Conservation (phyloP, 169 alveolate species). For the Cryptosporidium ubiquitum region DNA sequence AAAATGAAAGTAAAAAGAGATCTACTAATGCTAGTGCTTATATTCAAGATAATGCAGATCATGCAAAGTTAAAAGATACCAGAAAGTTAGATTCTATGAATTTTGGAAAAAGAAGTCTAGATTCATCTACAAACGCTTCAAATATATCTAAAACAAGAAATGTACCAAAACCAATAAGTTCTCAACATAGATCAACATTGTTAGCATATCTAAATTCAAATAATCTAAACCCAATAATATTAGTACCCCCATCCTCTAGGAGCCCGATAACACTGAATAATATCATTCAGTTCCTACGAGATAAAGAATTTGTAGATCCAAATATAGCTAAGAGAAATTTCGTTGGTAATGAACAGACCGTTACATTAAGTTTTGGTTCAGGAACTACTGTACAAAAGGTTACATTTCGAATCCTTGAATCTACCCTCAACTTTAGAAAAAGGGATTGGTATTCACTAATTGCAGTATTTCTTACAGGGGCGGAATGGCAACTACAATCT, state of each 20-base stretch:
- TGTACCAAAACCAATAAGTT: constrained; percentile 2
- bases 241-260: constrained; percentile 64
- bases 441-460: constrained; percentile 73
- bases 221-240: constrained; percentile 55
- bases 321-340: background rate
- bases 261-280: constrained; percentile 67
- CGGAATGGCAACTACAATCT: constrained; percentile 69
- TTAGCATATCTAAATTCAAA: constrained; percentile 64
- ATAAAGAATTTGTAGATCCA: constrained; percentile 56
- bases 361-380: constrained; percentile 60
- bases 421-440: constrained; percentile 66
- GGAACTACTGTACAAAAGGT: constrained; percentile 52
- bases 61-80: background rate
- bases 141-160: background rate
- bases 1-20: constrained; percentile 31
- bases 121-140: background rate
- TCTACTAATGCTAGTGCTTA: background rate
- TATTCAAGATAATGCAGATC: background rate
- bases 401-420: constrained; percentile 55
- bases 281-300: constrained; percentile 38
- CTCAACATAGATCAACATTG: constrained; percentile 37
- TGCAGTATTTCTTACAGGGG: constrained; percentile 69
- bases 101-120: background rate
- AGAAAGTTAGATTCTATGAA: background rate
- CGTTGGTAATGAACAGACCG: constrained; percentile 34